phyloP scores from a whole-genome alignment of 768 basidiomycete genomes.

The Tulasnella sp. region DNA sequence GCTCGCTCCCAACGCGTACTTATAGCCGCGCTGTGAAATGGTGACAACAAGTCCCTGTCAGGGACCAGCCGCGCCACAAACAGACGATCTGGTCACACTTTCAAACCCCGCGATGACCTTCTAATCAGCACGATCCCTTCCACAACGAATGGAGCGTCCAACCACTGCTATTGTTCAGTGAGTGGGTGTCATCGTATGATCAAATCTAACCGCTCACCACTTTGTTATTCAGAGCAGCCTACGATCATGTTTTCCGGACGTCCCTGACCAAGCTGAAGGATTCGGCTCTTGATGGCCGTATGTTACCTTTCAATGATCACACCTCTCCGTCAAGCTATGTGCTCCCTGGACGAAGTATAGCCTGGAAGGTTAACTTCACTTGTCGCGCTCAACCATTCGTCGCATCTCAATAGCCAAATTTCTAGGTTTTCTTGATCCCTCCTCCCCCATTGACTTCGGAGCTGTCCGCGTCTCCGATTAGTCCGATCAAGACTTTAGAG shows the following conservation, averaged over 20 bases:
- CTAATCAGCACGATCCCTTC: not conserved
- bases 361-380: slow-evolving; percentile 62
- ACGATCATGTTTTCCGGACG: slow-evolving; percentile 36
- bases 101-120: not conserved
- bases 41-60: not conserved
- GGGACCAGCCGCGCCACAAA: not conserved
- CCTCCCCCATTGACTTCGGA: slow-evolving; percentile 37
- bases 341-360: slow-evolving; percentile 58
- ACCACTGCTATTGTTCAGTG: not conserved
- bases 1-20: not conserved
- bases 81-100: not conserved
- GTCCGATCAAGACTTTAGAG: slow-evolving; percentile 30
- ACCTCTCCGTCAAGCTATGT: slow-evolving; percentile 10
- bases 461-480: slow-evolving; percentile 18
- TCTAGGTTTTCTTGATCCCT: slow-evolving; percentile 54
- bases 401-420: not conserved
- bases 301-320: slow-evolving; percentile 21
- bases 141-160: not conserved
- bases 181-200: not conserved
- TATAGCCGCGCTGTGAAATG: not conserved
- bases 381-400: slow-evolving; percentile 19
- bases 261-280: slow-evolving; percentile 43
- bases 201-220: not conserved
- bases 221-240: slow-evolving; percentile 32
- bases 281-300: slow-evolving; percentile 42